Base-by-base conservation (phyloP, 2,329 filamentous ascomycete species). In the Colletotrichum magnum region DNA sequence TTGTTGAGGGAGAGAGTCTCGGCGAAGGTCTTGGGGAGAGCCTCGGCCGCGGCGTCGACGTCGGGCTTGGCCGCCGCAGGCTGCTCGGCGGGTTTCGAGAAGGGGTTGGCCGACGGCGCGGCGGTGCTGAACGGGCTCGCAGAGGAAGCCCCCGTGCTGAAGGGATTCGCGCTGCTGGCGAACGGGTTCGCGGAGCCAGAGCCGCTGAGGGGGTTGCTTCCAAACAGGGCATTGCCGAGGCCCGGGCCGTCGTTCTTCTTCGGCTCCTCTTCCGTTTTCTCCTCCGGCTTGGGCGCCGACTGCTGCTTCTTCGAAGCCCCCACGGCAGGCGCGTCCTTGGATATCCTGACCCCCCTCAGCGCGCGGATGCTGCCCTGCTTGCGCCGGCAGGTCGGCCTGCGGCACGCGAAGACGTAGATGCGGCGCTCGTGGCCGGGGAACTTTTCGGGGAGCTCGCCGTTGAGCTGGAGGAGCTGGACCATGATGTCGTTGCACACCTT, bases 341-440 rank as follows among this genome's bases (percentile, higher is more conserved):
- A 84, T 21, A 90, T 80, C 32, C 90, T 88, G 18, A 93, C 85
- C 4, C 91, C 93, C 68, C 95, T 86, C 48, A 97, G 77, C 1
- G 87, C 93, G 32, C 95, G 88, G 66, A 98, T 87, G 77, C 93
- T 95, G 1, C 96, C 96, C 21, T 91, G 87, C 75, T 94, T 95
- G 72, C 95, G 88, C 75, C 93, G 89, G 78, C 96, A 99, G 12
- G 89, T 85, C 79, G 93, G 93, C 73, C 89, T 87, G 68, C 90
- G 88, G 80, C 96, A 99, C 18, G 89, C 89, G 79, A 97, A 94
- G 13, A 99, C 86, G 77, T 98, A 98, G 18, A 99, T 79, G 71
- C 95, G 89, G 73, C 96, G 88, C 76, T 98, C 94, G 80, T 98
- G 94, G 64, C 91, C 90, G 2, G 94, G 93, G 76, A 97, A 98